Evolutionary conservation across 1,139 yeast genomes (phyloP), one percentile per base, ranked within the genome.

Genomic region (Saccharomyces hybrid): DNA sequence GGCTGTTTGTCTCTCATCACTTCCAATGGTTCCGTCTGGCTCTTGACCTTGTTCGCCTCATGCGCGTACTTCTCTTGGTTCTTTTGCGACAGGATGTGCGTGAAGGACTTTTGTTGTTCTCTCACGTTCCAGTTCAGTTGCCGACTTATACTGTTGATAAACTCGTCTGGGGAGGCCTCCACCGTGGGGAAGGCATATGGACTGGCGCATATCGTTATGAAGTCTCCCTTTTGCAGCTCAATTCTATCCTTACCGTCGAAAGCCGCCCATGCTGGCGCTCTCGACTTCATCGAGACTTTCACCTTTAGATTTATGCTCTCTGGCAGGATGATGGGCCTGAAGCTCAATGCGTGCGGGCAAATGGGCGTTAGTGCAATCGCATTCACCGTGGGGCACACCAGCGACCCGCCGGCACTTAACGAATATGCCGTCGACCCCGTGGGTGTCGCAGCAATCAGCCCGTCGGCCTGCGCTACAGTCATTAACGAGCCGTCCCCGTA

Each of bases 381-480:
- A 61, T 89, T 84, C 13, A 89, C 95, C 28, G 88, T 88, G 0
- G 96, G 96, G 63, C 89, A 96, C 1, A 89, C 95, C 51, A 89
- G 75, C 0, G 95, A 84, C 0, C 96, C 96, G 14, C 96, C 96
- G 0, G 96, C 96, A 46, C 95, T 85, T 42, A 89, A 73, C 0
- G 95, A 87, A 67, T 89, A 89, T 0, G 96, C 96, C 0, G 96
- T 89, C 1, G 95, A 87, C 0, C 96, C 96, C 0, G 96, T 89
- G 4, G 96, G 96, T 0, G 96, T 88, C 0, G 96, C 95, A 44
- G 89, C 78, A 56, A 89, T 88, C 31, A 89, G 71, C 0, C 96
- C 96, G 68, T 89, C 96, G 0, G 96, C 96, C 67, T 88, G 96
- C 0, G 93, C 95, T 16, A 88, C 85, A 0, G 96, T 88, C 55